phyloP scores from a whole-genome alignment of 768 basidiomycete species.

The Pleurotus tuber-regium region DNA sequence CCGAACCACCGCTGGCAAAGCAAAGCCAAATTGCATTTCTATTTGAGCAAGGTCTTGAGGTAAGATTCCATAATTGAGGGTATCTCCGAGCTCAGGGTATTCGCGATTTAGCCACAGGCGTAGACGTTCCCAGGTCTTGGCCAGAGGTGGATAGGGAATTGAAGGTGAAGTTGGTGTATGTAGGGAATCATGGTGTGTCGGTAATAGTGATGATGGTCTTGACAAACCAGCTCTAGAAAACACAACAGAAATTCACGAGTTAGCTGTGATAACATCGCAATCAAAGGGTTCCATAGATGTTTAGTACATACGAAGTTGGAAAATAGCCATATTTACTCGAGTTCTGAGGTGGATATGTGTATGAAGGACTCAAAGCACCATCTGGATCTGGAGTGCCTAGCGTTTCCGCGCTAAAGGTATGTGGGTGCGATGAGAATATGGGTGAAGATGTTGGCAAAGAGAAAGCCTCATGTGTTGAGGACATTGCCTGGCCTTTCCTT shows the following conservation, averaged over 20 bases:
- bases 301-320: slow-evolving; percentile 48
- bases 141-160: slow-evolving; percentile 70
- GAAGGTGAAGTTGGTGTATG: slow-evolving; percentile 43
- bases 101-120: slow-evolving; percentile 78
- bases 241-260: too few relatives aligned
- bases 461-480: slow-evolving; percentile 85
- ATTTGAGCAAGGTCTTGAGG: slow-evolving; percentile 77
- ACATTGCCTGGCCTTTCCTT: slow-evolving; percentile 64
- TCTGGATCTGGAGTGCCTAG: slow-evolving; percentile 48
- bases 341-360: slow-evolving; percentile 78
- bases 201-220: slow-evolving; percentile 55
- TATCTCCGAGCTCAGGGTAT: slow-evolving; percentile 94
- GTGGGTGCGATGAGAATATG: slow-evolving; percentile 47
- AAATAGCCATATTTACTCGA: slow-evolving; percentile 57
- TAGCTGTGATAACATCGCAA: slow-evolving; percentile 9
- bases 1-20: slow-evolving; percentile 82
- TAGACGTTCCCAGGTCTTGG: slow-evolving; percentile 81
- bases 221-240: slow-evolving; percentile 36
- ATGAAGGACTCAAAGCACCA: slow-evolving; percentile 45
- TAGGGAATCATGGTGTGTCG: slow-evolving; percentile 58
- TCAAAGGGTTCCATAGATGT: slow-evolving; percentile 4
- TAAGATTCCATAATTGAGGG: slow-evolving; percentile 88
- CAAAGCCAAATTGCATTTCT: slow-evolving; percentile 81
- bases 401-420: slow-evolving; percentile 57
- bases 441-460: slow-evolving; percentile 78